These are phyloP conservation scores for Botrytis porri DNA, from an alignment of 2,329 filamentous ascomycete genomes.

Conservation along the genomic window DNA sequence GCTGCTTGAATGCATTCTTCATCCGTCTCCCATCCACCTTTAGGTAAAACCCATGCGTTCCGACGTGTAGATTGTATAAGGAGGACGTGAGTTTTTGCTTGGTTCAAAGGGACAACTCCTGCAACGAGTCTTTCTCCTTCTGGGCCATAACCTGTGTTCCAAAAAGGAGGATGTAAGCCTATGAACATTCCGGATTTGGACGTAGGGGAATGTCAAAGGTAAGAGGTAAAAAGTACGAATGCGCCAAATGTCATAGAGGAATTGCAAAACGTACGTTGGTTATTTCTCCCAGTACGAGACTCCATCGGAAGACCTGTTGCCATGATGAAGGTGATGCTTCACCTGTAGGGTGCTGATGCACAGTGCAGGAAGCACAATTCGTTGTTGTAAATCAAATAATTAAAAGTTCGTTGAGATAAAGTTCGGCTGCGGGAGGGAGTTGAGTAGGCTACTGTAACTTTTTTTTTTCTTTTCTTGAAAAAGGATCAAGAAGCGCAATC, in stretches of 20 bases:
- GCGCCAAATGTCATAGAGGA: slow-evolving; percentile 11
- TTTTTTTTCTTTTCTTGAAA: slow-evolving; percentile 23
- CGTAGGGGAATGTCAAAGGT: background rate
- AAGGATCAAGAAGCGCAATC: slow-evolving; percentile 32
- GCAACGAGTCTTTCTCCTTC: slow-evolving; percentile 94
- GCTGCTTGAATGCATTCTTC: slow-evolving; percentile 85
- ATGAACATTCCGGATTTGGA: slow-evolving; percentile 21
- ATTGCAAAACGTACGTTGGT: slow-evolving; percentile 67
- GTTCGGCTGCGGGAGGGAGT: slow-evolving; percentile 26
- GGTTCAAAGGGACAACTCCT: slow-evolving; percentile 84
- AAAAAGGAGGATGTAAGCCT: slow-evolving; percentile 33
- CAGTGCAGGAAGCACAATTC: slow-evolving; percentile 26
- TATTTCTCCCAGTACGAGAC: slow-evolving; percentile 72
- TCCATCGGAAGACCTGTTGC: slow-evolving; percentile 57
- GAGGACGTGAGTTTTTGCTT: slow-evolving; percentile 83
- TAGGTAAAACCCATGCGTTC: slow-evolving; percentile 93
- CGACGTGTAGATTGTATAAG: slow-evolving; percentile 90
- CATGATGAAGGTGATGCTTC: slow-evolving; percentile 36
- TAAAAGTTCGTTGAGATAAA: slow-evolving; percentile 23
- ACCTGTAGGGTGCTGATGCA: slow-evolving; percentile 29
- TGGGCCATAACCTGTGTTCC: slow-evolving; percentile 74
- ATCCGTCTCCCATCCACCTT: slow-evolving; percentile 96
- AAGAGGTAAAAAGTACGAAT: background rate
- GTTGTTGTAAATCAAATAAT: slow-evolving; percentile 16
- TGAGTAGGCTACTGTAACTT: slow-evolving; percentile 4